phyloP scores from a whole-genome alignment of 306 rosid species.

The Arachis stenosperma region DNA sequence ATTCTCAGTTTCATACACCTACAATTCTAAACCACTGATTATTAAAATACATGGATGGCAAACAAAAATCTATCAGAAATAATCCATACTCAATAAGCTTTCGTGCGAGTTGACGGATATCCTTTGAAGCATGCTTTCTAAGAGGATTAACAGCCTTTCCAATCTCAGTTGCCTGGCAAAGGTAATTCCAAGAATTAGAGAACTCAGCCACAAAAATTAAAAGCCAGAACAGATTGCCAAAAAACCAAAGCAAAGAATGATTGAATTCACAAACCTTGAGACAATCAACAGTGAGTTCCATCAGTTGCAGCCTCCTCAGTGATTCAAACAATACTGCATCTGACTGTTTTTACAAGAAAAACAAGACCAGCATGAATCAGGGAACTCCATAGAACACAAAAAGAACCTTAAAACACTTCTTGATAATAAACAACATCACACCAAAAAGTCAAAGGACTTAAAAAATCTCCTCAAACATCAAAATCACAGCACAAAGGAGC shows the following conservation, averaged over 20 bases:
- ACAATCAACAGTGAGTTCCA: constrained; percentile 69
- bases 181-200: constrained; percentile 27
- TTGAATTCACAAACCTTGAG: constrained; percentile 64
- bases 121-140: constrained; percentile 67
- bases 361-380: constrained; percentile 36
- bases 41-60: constrained; percentile 20
- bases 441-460: not conserved
- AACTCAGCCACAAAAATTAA: not conserved
- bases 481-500: constrained; percentile 24
- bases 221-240: constrained; percentile 23
- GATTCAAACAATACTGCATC: constrained; percentile 75
- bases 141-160: constrained; percentile 82
- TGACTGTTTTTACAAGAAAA: constrained; percentile 61
- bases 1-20: not conserved
- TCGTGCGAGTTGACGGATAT: constrained; percentile 63
- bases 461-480: constrained; percentile 17
- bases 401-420: constrained; percentile 29
- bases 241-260: constrained; percentile 23
- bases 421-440: not conserved
- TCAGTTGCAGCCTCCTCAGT: constrained; percentile 82
- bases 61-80: constrained; percentile 9
- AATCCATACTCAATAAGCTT: constrained; percentile 66
- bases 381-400: constrained; percentile 25
- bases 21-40: constrained; percentile 12
- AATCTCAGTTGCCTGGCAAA: constrained; percentile 86